phyloP scores from a whole-genome alignment of 2,329 filamentous ascomycete genomes.

The Monilinia vaccinii-corymbosi region DNA sequence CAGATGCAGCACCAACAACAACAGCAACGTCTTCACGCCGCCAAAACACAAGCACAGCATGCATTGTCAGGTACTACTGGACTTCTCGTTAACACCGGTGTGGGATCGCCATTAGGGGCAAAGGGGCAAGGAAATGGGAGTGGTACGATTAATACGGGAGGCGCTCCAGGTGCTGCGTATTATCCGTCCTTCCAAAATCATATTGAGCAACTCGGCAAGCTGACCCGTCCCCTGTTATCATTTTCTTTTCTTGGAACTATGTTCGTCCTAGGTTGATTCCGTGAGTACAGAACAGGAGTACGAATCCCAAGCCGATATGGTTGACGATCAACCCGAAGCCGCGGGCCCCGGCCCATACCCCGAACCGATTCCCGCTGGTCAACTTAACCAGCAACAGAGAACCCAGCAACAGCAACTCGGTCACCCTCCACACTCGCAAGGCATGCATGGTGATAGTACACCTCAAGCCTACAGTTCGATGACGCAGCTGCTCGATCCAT shows the following conservation, averaged over 20 bases:
- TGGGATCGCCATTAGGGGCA: constrained; percentile 21
- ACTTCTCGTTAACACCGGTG: constrained; percentile 21
- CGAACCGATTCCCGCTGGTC: constrained; percentile 38
- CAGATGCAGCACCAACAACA: constrained; percentile 42
- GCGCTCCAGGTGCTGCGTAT: constrained; percentile 44
- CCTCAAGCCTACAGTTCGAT: constrained; percentile 34
- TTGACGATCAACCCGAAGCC: constrained; percentile 67
- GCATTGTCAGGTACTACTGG: constrained; percentile 22
- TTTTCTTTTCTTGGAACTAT: constrained; percentile 45
- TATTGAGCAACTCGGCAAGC: constrained; percentile 91
- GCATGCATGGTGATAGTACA: constrained; percentile 33
- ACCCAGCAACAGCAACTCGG: constrained; percentile 19
- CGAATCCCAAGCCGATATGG: constrained; percentile 79
- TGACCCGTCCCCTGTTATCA: constrained; percentile 41
- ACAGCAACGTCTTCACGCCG: constrained; percentile 30
- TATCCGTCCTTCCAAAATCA: constrained; percentile 67
- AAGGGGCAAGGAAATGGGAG: constrained; percentile 27
- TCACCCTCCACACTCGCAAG: constrained; percentile 35
- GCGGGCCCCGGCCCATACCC: constrained; percentile 56
- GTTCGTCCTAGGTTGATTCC: constrained; percentile 57
- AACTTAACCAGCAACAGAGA: constrained; percentile 10
- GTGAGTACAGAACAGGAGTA: constrained; percentile 87
- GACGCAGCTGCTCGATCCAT: constrained; percentile 51
- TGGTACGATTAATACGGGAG: constrained; percentile 31
- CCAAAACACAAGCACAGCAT: constrained; percentile 22